Conservation (phyloP, 176 grass and related monocot species). For the Aegilops umbellulata region DNA sequence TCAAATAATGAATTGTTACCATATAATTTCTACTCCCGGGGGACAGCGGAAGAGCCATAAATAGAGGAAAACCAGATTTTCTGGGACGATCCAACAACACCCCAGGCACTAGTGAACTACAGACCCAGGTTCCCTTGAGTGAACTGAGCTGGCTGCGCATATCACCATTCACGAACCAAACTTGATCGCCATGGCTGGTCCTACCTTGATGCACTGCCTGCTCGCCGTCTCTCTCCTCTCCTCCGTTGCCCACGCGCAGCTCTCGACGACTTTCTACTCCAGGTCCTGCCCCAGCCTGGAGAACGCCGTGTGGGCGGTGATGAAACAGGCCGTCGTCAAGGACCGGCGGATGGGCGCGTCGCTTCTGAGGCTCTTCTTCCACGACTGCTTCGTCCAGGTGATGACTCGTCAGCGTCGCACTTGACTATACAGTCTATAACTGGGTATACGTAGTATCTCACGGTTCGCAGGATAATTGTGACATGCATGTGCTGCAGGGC, state of each 20-base stretch:
- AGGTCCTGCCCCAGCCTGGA: conserved; percentile 55
- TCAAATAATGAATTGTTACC: background rate
- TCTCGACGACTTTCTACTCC: conserved; percentile 47
- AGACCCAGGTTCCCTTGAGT: too few relatives aligned
- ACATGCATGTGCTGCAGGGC: conserved; percentile 24
- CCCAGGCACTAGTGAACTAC: too few relatives aligned
- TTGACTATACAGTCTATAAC: background rate
- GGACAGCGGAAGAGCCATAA: background rate
- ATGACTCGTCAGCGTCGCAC: background rate
- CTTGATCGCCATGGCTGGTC: conserved; percentile 28
- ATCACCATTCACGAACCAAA: background rate
- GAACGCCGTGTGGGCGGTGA: conserved; percentile 41
- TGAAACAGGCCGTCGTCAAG: conserved; percentile 26
- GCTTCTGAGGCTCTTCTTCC: conserved; percentile 76
- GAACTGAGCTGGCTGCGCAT: background rate
- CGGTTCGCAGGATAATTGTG: background rate
- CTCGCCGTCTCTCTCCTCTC: conserved; percentile 30
- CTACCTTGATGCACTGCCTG: conserved; percentile 7
- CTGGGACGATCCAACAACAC: background rate
- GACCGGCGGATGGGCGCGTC: conserved; percentile 65
- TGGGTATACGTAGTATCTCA: too few relatives aligned
- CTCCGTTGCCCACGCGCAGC: conserved; percentile 31
- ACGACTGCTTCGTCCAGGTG: conserved; percentile 74
- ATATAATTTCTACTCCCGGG: background rate
- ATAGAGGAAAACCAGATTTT: background rate